phyloP scores from a whole-genome alignment of 495 filamentous ascomycete species.

The Clavariopsis aquatica region DNA sequence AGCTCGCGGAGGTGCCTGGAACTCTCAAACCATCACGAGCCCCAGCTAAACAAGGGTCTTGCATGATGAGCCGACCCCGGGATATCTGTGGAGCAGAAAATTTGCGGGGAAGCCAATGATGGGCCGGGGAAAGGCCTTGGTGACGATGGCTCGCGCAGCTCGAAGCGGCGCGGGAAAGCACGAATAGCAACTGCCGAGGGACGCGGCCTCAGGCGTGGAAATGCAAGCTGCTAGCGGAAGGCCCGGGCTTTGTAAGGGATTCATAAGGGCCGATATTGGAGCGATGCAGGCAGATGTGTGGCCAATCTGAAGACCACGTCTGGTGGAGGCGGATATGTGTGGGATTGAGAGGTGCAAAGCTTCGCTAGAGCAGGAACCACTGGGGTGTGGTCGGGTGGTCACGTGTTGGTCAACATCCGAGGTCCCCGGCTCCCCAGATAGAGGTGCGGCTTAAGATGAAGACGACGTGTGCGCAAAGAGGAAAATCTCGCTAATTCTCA shows the following conservation, averaged over 20 bases:
- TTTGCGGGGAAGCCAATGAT: conserved; percentile 14
- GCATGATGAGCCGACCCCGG: conserved; percentile 2
- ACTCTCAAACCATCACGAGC: not conserved
- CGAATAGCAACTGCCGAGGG: conserved; percentile 10
- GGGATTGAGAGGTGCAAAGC: not conserved
- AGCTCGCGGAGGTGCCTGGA: not conserved
- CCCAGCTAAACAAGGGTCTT: not conserved
- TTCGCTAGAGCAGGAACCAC: not conserved
- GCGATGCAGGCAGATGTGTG: not conserved
- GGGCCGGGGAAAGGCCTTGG: not conserved
- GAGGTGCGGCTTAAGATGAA: no score
- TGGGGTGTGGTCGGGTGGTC: not conserved
- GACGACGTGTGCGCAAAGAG: no score
- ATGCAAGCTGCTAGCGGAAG: not conserved
- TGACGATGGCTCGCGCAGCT: not conserved
- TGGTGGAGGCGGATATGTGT: not conserved
- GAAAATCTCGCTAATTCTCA: no score
- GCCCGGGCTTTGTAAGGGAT: not conserved
- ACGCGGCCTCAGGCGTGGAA: not conserved
- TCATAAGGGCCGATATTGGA: not conserved
- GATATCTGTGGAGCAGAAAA: not conserved
- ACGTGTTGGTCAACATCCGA: not conserved
- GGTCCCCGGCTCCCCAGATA: no score
- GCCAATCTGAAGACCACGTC: not conserved
- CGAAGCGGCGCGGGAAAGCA: not conserved